These are phyloP conservation scores for Marsdenia floribunda DNA, from an alignment of 257 asterid species.

Conservation along the genomic window DNA sequence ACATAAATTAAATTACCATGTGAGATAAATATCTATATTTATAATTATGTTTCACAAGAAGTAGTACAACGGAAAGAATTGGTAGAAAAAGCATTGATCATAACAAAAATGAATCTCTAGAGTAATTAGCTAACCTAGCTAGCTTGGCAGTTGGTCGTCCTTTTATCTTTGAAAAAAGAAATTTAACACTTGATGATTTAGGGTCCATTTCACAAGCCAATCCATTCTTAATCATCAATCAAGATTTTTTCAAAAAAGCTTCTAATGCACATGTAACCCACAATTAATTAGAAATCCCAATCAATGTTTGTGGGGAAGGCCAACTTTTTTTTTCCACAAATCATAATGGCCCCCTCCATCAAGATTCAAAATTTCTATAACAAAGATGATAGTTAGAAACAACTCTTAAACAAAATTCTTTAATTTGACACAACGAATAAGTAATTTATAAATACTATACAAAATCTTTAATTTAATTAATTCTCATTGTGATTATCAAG, in stretches of 20 bases:
- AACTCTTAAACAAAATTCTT: too few species aligned
- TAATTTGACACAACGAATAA: too few species aligned
- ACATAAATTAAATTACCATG: too few species aligned
- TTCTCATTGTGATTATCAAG: too few species aligned
- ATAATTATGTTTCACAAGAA: too few species aligned
- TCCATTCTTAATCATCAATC: slow-evolving; percentile 39
- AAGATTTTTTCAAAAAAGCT: slow-evolving; percentile 13
- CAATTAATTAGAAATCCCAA: slow-evolving; percentile 14
- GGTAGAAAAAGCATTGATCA: too few species aligned
- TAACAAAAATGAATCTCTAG: too few species aligned
- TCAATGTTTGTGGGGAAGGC: slow-evolving; percentile 13
- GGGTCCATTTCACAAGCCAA: slow-evolving; percentile 29
- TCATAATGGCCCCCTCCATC: slow-evolving; percentile 6
- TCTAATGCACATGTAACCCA: slow-evolving; percentile 41
- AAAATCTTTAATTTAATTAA: too few species aligned
- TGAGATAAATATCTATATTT: too few species aligned
- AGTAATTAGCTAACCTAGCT: too few species aligned
- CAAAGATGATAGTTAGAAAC: neutral
- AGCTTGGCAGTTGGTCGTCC: slow-evolving; percentile 3
- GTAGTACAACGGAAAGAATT: too few species aligned
- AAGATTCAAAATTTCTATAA: neutral
- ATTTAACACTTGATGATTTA: neutral
- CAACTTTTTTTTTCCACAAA: slow-evolving; percentile 4
- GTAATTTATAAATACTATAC: too few species aligned
- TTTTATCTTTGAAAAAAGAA: neutral